Percentiles rank a stretch among this genome's conserved stretches.
phyloP scores from a whole-genome alignment of 2,329 filamentous ascomycete species.

The Diaporthe ampelina region DNA sequence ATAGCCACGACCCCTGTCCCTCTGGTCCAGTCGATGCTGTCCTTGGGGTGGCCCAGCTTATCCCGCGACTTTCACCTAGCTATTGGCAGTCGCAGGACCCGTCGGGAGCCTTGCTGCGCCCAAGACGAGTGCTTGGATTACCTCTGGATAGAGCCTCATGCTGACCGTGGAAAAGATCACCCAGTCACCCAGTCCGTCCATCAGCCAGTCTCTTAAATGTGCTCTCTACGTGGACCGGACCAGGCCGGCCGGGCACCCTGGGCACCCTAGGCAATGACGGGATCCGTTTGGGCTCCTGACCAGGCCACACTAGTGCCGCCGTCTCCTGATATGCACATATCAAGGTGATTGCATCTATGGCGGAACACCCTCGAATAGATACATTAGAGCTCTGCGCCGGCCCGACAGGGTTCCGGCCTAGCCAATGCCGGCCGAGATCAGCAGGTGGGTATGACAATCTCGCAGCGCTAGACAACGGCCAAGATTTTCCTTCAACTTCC shows the following conservation, averaged over 20 bases:
- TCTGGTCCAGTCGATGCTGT: neutral
- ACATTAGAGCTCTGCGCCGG: neutral
- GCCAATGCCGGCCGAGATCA: conserved; percentile 32
- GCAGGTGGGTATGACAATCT: conserved; percentile 33
- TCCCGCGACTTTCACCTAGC: no score
- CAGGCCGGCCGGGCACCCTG: conserved; percentile 14
- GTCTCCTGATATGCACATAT: conserved; percentile 22
- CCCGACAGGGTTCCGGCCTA: conserved; percentile 28
- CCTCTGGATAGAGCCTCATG: conserved; percentile 4
- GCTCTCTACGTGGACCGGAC: conserved; percentile 1
- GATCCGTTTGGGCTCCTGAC: conserved; percentile 32
- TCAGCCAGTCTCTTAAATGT: neutral
- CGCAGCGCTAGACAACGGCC: conserved; percentile 12
- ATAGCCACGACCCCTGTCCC: neutral
- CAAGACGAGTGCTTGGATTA: no score
- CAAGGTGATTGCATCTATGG: neutral
- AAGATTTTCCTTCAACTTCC: conserved; percentile 3
- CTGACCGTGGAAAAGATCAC: neutral
- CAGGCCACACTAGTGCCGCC: conserved; percentile 12
- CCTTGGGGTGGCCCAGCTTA: no score
- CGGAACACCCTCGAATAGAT: neutral
- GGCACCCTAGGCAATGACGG: neutral
- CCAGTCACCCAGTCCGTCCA: neutral
- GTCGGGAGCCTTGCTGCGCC: no score
- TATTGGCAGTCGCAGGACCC: no score